phyloP scores from a whole-genome alignment of 768 basidiomycete species.

The Phallus indusiatus region DNA sequence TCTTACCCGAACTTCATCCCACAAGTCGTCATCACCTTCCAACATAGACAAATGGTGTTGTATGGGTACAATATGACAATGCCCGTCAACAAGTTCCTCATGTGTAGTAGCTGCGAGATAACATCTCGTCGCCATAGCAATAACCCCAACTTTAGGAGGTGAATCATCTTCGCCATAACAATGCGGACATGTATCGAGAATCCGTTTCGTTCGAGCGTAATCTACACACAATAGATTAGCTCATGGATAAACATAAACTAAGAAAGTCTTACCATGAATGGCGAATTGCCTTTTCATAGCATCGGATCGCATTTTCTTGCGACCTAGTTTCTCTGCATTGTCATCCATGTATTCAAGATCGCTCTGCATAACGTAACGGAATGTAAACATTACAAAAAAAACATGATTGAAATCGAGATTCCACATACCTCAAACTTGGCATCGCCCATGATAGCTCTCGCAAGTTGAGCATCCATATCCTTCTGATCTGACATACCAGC shows the following conservation, averaged over 20 bases:
- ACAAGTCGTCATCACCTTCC: conserved; percentile 94
- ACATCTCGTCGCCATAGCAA: conserved; percentile 83
- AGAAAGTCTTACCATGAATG: conserved; percentile 60
- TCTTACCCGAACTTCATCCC: conserved; percentile 90
- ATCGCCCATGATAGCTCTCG: conserved; percentile 79
- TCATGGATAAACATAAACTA: background rate
- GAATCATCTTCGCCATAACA: conserved; percentile 92
- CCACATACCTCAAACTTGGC: conserved; percentile 68
- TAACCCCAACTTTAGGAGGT: conserved; percentile 74
- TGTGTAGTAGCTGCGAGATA: conserved; percentile 85
- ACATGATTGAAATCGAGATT: background rate
- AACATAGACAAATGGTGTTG: conserved; percentile 88
- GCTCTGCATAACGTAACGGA: conserved; percentile 35
- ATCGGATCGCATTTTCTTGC: conserved; percentile 93
- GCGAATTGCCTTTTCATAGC: conserved; percentile 97
- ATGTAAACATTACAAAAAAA: background rate
- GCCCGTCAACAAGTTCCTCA: conserved; percentile 86
- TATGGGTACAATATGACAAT: conserved; percentile 92
- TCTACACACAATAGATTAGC: conserved; percentile 37
- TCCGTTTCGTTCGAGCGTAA: conserved; percentile 91
- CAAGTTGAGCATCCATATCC: conserved; percentile 83
- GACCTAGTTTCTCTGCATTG: conserved; percentile 84
- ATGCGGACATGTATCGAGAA: conserved; percentile 72
- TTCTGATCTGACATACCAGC: conserved; percentile 89
- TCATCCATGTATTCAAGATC: conserved; percentile 95